These are phyloP conservation scores for Nitzschia sp. DNA, from an alignment of 108 stramenopile genomes.

Conservation along the genomic window DNA sequence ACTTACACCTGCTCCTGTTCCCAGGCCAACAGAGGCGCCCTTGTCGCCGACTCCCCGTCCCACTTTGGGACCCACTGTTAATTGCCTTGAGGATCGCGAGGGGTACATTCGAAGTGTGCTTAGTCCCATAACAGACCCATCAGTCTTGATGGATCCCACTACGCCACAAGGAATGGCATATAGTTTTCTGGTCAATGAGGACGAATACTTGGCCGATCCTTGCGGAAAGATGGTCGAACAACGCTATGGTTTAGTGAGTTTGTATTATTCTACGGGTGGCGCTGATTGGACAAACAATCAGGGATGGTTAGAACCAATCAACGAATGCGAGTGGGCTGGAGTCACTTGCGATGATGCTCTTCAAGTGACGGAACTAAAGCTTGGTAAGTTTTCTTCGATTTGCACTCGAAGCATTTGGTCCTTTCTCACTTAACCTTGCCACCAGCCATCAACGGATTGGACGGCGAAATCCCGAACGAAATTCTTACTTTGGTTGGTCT, in stretches of 20 bases:
- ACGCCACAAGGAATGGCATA: slow-evolving; percentile 40
- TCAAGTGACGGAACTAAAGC: slow-evolving; percentile 12
- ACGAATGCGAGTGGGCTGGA: slow-evolving; percentile 58
- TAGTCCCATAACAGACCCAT: slow-evolving; percentile 14
- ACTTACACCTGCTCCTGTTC: too few relatives aligned
- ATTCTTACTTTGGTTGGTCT: slow-evolving; percentile 43
- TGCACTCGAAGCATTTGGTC: background rate
- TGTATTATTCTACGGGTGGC: slow-evolving; percentile 48
- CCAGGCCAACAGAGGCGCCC: slow-evolving; percentile 12
- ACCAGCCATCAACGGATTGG: slow-evolving; percentile 36
- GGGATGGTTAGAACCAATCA: slow-evolving; percentile 26
- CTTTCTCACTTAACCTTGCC: background rate
- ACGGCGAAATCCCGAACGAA: slow-evolving; percentile 47
- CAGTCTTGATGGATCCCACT: slow-evolving; percentile 6
- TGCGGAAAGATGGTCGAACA: slow-evolving; percentile 35
- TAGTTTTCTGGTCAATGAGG: slow-evolving; percentile 17
- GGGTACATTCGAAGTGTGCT: slow-evolving; percentile 5
- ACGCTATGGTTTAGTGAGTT: slow-evolving; percentile 44
- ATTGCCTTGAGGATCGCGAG: slow-evolving; percentile 9
- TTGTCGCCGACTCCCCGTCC: slow-evolving; percentile 13
- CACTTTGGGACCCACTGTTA: slow-evolving; percentile 6
- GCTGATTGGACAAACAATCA: slow-evolving; percentile 24
- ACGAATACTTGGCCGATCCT: slow-evolving; percentile 18
- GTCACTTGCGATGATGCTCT: slow-evolving; percentile 40
- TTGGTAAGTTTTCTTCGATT: slow-evolving; percentile 24